These are phyloP conservation scores for Handroanthus guayacan DNA, from an alignment of 257 asterid species.

Conservation along the genomic window DNA sequence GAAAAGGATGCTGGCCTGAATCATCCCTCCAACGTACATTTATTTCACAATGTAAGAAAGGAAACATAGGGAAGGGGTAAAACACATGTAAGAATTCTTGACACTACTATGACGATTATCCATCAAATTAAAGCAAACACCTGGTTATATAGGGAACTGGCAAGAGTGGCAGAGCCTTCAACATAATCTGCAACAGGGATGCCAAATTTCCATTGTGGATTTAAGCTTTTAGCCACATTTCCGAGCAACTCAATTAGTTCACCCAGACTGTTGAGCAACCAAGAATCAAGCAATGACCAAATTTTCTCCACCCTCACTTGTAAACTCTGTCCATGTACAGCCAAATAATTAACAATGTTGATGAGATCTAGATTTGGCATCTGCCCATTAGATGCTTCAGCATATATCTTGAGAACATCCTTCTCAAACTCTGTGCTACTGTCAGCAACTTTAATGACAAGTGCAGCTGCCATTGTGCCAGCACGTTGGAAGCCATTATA, in stretches of 20 bases:
- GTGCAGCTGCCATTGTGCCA: conserved; percentile 99
- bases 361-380: conserved; percentile 97
- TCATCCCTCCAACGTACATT: background rate
- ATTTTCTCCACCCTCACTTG: conserved; percentile 78
- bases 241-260: conserved; percentile 63
- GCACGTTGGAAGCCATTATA: conserved; percentile 79
- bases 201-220: conserved; percentile 82
- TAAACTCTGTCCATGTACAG: conserved; percentile 88
- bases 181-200: conserved; percentile 79
- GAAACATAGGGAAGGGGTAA: background rate
- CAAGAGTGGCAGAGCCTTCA: conserved; percentile 89
- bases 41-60: conserved; percentile 6
- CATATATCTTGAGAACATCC: conserved; percentile 78
- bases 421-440: conserved; percentile 57
- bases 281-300: conserved; percentile 73
- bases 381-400: conserved; percentile 99
- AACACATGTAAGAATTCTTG: background rate
- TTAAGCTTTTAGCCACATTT: conserved; percentile 70
- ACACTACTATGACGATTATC: conserved; percentile 3
- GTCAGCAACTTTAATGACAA: conserved; percentile 84
- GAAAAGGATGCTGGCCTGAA: conserved; percentile 2
- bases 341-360: conserved; percentile 86
- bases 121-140: conserved; percentile 45
- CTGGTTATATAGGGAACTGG: conserved; percentile 91
- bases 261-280: conserved; percentile 79